These are phyloP conservation scores for Ascochyta pisi DNA, from an alignment of 2,329 filamentous ascomycete species.

Conservation along the genomic window DNA sequence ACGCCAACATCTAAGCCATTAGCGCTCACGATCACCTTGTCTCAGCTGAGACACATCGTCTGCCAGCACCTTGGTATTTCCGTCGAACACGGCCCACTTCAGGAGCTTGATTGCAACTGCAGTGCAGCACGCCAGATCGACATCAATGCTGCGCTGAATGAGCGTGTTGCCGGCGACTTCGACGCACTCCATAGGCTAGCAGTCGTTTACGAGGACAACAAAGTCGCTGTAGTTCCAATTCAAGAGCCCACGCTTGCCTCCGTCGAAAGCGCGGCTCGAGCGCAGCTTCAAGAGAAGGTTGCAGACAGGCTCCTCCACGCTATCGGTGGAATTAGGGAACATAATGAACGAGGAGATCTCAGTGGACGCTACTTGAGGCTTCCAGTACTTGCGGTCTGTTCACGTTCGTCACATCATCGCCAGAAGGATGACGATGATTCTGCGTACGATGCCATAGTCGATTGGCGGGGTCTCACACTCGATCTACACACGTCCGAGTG, in stretches of 20 bases:
- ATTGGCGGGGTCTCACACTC: conserved; percentile 10
- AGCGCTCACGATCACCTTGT: conserved; percentile 15
- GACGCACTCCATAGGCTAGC: conserved; percentile 17
- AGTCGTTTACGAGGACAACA: conserved; percentile 32
- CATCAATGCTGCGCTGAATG: conserved; percentile 11
- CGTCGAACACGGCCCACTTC: conserved; percentile 1
- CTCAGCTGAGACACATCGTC: conserved; percentile 31
- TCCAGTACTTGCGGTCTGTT: conserved; percentile 16
- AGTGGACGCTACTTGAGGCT: conserved; percentile 4
- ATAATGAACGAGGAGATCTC: neutral
- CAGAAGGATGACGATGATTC: neutral
- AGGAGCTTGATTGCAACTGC: conserved; percentile 37
- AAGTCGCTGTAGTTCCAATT: conserved; percentile 18
- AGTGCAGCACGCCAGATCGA: conserved; percentile 32
- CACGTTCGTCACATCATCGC: neutral
- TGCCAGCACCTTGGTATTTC: conserved; percentile 27
- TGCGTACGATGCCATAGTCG: neutral
- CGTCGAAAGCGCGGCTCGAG: neutral
- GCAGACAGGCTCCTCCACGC: neutral
- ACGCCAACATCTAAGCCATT: conserved; percentile 20
- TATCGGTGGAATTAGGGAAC: conserved; percentile 7
- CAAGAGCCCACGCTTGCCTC: conserved; percentile 6
- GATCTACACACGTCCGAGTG: conserved; percentile 41
- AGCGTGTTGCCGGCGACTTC: neutral
- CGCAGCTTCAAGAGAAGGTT: neutral